phyloP scores from a whole-genome alignment of 1,284 basidiomycete species.

The Malassezia equina region DNA sequence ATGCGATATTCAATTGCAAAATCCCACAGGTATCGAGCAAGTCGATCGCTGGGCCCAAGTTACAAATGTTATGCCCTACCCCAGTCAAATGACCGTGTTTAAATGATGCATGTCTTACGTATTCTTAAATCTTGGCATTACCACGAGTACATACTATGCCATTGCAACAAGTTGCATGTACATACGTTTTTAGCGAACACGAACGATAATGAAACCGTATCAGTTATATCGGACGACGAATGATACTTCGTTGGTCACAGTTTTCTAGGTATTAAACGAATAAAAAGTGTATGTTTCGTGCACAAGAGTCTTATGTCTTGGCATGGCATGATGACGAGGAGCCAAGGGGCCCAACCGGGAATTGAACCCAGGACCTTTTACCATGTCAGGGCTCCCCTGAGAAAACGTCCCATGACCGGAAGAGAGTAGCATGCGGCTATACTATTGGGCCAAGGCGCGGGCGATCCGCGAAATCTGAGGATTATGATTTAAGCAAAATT shows the following conservation, averaged over 20 bases:
- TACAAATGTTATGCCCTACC: neutral
- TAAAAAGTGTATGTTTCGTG: too few species aligned
- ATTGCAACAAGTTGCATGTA: too few species aligned
- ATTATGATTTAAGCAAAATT: too few species aligned
- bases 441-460: constrained; percentile 15
- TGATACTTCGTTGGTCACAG: neutral
- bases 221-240: neutral
- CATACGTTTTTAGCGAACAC: neutral
- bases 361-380: constrained; percentile 20
- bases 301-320: too few species aligned
- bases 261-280: too few species aligned
- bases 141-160: neutral
- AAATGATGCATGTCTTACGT: neutral
- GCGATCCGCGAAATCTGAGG: too few species aligned
- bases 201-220: neutral
- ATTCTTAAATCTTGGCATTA: neutral
- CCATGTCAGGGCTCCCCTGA: constrained; percentile 13
- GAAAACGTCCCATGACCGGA: constrained; percentile 8
- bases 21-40: constrained; percentile 25
- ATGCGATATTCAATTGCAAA: constrained; percentile 28
- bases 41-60: constrained; percentile 19
- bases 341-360: constrained; percentile 19
- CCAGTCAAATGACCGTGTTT: neutral
- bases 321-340: neutral
- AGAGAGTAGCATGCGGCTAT: constrained; percentile 21